These are phyloP conservation scores for Alternaria panax DNA, from an alignment of 2,329 filamentous ascomycete genomes.

Conservation along the genomic window DNA sequence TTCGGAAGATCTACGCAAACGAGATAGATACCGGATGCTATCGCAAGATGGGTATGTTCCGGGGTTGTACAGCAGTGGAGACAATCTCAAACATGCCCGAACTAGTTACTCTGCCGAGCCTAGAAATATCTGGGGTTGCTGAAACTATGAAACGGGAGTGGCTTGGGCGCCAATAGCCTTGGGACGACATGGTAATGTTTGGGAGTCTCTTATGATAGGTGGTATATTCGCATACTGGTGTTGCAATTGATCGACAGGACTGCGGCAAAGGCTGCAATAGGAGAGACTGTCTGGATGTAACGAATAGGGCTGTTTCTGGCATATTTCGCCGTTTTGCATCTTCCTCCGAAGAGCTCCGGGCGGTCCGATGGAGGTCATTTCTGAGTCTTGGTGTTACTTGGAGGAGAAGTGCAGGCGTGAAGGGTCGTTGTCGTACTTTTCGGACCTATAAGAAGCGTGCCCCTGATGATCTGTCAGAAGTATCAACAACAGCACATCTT, in stretches of 20 bases:
- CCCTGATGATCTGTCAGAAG: neutral
- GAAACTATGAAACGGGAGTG: neutral
- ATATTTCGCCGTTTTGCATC: neutral
- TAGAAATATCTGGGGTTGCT: neutral
- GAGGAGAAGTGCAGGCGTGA: neutral
- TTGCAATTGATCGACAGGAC: slow-evolving; percentile 1
- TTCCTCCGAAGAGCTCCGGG: neutral
- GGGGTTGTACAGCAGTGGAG: neutral
- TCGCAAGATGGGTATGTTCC: neutral
- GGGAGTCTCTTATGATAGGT: neutral
- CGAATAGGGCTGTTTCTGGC: neutral
- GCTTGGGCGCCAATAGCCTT: neutral
- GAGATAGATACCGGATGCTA: neutral
- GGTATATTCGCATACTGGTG: neutral
- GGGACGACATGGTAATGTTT: neutral
- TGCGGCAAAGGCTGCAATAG: neutral
- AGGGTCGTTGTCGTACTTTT: neutral
- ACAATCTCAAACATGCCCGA: neutral
- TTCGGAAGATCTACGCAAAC: neutral
- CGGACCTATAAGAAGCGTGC: neutral
- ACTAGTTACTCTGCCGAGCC: neutral
- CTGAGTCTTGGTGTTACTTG: neutral
- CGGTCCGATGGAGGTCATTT: neutral
- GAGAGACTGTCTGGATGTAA: neutral
- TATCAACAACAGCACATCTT: neutral